phyloP scores from a whole-genome alignment of 2,329 filamentous ascomycete genomes.

The Pestalotiopsis fici region DNA sequence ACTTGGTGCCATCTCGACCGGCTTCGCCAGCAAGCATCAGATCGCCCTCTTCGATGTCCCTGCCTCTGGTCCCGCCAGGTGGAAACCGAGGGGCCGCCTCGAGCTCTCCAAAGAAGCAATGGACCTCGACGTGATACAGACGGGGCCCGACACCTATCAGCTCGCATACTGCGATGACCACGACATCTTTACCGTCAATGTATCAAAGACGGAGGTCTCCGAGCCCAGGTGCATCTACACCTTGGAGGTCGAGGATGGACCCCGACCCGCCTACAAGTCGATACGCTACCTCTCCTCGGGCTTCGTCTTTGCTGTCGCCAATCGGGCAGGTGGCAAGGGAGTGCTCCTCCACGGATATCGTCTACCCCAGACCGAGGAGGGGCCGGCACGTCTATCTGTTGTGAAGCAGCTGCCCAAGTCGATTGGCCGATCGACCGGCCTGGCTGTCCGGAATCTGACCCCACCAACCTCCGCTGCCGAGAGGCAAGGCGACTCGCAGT shows the following conservation, averaged over 20 bases:
- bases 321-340: slow-evolving; percentile 60
- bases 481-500: slow-evolving; percentile 67
- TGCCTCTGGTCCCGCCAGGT: slow-evolving; percentile 51
- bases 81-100: slow-evolving; percentile 49
- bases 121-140: slow-evolving; percentile 71
- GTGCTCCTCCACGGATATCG: slow-evolving; percentile 59
- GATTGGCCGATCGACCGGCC: slow-evolving; percentile 73
- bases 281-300: slow-evolving; percentile 60
- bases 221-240: slow-evolving; percentile 58
- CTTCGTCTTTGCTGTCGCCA: slow-evolving; percentile 59
- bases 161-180: slow-evolving; percentile 79
- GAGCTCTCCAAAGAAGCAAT: slow-evolving; percentile 59
- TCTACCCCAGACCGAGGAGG: slow-evolving; percentile 41
- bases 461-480: slow-evolving; percentile 50
- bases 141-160: slow-evolving; percentile 62
- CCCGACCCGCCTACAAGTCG: slow-evolving; percentile 54
- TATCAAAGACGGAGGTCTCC: slow-evolving; percentile 39
- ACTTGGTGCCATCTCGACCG: slow-evolving; percentile 78
- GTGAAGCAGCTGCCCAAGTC: slow-evolving; percentile 62
- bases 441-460: slow-evolving; percentile 74
- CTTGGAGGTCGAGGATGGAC: slow-evolving; percentile 48
- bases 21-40: slow-evolving; percentile 73
- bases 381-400: slow-evolving; percentile 50
- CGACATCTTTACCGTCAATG: slow-evolving; percentile 68
- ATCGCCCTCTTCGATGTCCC: slow-evolving; percentile 78